Percentiles rank a stretch among this genome's conserved stretches.
Conservation (phyloP, 2,329 filamentous ascomycete genomes). For the Paraconiothyrium brasiliense region DNA sequence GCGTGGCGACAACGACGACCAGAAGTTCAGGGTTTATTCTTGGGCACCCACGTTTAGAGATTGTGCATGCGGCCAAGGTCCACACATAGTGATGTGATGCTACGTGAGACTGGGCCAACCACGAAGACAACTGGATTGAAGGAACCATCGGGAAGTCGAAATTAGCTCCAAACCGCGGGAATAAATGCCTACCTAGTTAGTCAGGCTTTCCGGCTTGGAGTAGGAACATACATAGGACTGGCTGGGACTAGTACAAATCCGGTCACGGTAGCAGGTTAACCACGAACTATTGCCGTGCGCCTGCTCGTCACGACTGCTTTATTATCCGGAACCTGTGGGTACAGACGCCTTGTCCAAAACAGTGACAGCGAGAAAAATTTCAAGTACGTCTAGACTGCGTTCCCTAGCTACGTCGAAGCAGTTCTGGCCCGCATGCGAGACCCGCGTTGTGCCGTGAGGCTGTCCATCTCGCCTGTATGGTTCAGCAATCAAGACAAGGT, state of each 20-base stretch:
- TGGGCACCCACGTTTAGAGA: not conserved
- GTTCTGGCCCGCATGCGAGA: not conserved
- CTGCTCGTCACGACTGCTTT: not conserved
- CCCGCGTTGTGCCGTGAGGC: not conserved
- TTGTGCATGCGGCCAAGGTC: not conserved
- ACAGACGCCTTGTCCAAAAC: not conserved
- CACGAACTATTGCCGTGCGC: not conserved
- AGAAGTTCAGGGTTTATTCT: not conserved
- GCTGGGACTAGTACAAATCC: not conserved
- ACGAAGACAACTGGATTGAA: not conserved
- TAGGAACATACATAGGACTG: not conserved
- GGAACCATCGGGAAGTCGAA: not conserved
- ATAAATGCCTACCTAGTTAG: not conserved
- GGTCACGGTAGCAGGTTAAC: not conserved
- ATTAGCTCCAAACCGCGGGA: not conserved
- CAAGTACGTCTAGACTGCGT: not conserved
- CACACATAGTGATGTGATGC: not conserved
- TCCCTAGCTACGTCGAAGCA: not conserved
- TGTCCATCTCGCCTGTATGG: not conserved
- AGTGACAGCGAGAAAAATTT: not conserved
- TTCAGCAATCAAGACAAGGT: not conserved
- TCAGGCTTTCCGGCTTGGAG: conserved; percentile 1
- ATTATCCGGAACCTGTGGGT: not conserved
- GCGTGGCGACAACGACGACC: not conserved
- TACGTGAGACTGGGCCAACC: not conserved